A percentile compares a stretch with the other conserved stretches of the same genome.
These are phyloP conservation scores for Botrytis fabae DNA, from an alignment of 2,329 filamentous ascomycete species.

Conservation along the genomic window DNA sequence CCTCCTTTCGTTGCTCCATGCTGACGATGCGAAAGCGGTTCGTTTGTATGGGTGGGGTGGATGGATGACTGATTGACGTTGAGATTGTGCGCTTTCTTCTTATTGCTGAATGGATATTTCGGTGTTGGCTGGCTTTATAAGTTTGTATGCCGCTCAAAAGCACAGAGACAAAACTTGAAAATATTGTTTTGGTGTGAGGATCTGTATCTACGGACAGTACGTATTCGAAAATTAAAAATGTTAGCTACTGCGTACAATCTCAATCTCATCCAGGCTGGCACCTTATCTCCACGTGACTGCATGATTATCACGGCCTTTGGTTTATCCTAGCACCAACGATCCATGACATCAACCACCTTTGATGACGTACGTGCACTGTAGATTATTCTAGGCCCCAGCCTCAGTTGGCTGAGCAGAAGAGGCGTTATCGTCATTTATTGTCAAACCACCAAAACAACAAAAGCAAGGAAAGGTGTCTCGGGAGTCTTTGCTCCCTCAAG, in stretches of 20 bases:
- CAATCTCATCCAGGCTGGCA: neutral
- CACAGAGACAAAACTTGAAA: neutral
- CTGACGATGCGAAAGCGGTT: neutral
- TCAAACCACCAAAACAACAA: neutral
- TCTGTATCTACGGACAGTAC: neutral
- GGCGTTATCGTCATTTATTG: neutral
- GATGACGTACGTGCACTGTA: constrained; percentile 1
- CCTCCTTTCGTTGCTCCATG: constrained; percentile 42
- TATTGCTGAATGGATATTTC: neutral
- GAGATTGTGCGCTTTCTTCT: neutral
- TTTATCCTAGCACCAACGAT: neutral
- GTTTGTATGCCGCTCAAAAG: neutral
- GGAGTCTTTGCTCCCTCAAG: neutral
- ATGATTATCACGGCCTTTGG: neutral
- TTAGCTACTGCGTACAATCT: neutral
- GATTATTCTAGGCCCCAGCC: neutral
- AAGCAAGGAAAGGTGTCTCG: constrained; percentile 8
- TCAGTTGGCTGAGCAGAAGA: neutral
- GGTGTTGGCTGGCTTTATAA: neutral
- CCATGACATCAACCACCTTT: neutral
- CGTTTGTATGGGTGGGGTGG: neutral
- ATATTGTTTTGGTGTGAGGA: neutral
- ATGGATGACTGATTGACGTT: neutral
- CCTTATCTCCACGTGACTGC: neutral
- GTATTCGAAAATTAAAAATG: neutral